phyloP scores from a whole-genome alignment of 371 early-diverging fungal genomes.

The Batkoa obscura region DNA sequence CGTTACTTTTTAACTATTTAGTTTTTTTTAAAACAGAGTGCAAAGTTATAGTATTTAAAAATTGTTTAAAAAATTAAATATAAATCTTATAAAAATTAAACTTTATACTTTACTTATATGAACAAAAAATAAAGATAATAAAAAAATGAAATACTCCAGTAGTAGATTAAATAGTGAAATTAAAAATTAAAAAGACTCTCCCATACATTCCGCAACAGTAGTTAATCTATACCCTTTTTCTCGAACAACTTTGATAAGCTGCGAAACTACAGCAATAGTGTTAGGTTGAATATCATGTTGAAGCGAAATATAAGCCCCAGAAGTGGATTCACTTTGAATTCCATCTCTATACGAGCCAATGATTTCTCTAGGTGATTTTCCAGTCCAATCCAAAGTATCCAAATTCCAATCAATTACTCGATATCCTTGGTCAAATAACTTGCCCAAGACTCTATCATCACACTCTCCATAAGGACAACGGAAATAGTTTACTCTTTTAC shows the following conservation, averaged over 20 bases:
- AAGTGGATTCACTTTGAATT: not conserved
- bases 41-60: too few species aligned
- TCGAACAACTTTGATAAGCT: not conserved
- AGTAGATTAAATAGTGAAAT: not conserved
- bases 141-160: too few species aligned
- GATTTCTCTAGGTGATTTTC: not conserved
- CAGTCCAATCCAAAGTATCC: slow-evolving; percentile 12
- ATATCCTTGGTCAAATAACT: slow-evolving; percentile 3
- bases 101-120: not conserved
- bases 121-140: too few species aligned
- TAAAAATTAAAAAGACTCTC: not conserved
- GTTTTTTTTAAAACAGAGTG: too few species aligned
- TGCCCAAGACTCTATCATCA: slow-evolving; percentile 1
- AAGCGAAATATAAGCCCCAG: not conserved
- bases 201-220: slow-evolving; percentile 10
- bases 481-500: slow-evolving; percentile 23
- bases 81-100: not conserved
- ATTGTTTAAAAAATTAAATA: too few species aligned
- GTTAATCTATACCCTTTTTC: slow-evolving; percentile 7
- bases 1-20: too few species aligned
- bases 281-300: slow-evolving; percentile 7
- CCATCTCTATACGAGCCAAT: not conserved
- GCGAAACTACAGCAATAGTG: slow-evolving; percentile 3
- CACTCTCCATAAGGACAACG: slow-evolving; percentile 17
- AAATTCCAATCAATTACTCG: slow-evolving; percentile 12